Percentiles rank a stretch among this genome's conserved stretches.
phyloP scores from a whole-genome alignment of 2,329 filamentous ascomycete genomes.

The Tolypocladium tropicale region DNA sequence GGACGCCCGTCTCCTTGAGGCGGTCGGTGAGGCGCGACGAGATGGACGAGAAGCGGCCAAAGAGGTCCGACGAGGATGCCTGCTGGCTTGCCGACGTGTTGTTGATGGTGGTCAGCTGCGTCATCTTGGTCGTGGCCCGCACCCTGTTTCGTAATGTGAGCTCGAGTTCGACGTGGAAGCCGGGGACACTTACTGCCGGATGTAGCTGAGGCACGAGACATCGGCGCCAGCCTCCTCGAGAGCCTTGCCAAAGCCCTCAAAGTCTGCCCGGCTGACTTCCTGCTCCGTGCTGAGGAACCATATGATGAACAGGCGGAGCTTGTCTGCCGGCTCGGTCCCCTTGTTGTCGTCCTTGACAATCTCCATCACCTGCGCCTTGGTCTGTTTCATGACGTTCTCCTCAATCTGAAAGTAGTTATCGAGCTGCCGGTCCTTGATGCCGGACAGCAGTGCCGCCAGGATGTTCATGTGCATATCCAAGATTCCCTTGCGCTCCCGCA shows the following conservation, averaged over 20 bases:
- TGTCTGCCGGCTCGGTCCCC: conserved; percentile 76
- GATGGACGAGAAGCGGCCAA: conserved; percentile 86
- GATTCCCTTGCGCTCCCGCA: conserved; percentile 83
- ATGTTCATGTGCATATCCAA: conserved; percentile 99
- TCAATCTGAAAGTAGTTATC: conserved; percentile 96
- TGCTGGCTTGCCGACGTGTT: conserved; percentile 54
- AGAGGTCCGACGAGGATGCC: conserved; percentile 60
- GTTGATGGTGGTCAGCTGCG: conserved; percentile 88
- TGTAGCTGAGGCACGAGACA: conserved; percentile 68
- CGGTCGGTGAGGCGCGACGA: conserved; percentile 87
- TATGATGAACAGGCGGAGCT: conserved; percentile 88
- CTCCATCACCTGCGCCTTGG: conserved; percentile 79
- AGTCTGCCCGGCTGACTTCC: conserved; percentile 71
- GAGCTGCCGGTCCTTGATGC: conserved; percentile 89
- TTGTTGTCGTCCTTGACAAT: conserved; percentile 72
- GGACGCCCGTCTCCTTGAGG: conserved; percentile 79
- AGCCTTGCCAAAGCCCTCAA: conserved; percentile 78
- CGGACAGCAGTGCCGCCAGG: conserved; percentile 60
- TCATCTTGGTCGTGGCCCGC: conserved; percentile 93
- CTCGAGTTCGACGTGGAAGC: not conserved
- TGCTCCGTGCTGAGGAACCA: conserved; percentile 94
- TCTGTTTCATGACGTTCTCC: conserved; percentile 85
- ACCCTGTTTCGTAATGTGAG: conserved; percentile 41
- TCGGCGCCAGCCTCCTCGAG: conserved; percentile 68
- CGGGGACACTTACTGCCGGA: conserved; percentile 58